phyloP scores from a whole-genome alignment of 768 basidiomycete species.

The Calocybe cyanea region DNA sequence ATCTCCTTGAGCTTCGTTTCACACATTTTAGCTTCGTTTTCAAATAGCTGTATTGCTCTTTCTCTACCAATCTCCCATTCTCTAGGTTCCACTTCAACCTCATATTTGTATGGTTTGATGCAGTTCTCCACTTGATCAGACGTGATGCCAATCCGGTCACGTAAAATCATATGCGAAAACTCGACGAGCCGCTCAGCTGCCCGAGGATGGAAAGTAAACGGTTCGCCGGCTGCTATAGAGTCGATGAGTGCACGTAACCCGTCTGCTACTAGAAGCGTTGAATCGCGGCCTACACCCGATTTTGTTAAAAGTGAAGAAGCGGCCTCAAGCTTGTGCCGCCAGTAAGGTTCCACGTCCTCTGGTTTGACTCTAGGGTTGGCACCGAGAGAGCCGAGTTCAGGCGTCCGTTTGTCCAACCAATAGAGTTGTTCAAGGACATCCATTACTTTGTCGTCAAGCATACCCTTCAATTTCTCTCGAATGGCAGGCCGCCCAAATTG shows the following conservation, averaged over 20 bases:
- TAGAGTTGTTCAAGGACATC: conserved; percentile 96
- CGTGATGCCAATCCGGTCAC: conserved; percentile 91
- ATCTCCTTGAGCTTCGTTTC: conserved; percentile 87
- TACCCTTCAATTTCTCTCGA: conserved; percentile 81
- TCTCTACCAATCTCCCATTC: conserved; percentile 90
- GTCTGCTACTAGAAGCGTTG: conserved; percentile 92
- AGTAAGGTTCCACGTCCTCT: conserved; percentile 83
- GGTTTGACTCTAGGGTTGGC: conserved; percentile 66
- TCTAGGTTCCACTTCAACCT: conserved; percentile 87
- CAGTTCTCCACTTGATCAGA: conserved; percentile 99
- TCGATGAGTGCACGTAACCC: conserved; percentile 88
- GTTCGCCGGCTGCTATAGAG: conserved; percentile 83
- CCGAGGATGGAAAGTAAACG: conserved; percentile 86
- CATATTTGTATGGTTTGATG: conserved; percentile 99
- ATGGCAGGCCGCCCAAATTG: conserved; percentile 90
- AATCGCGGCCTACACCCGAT: conserved; percentile 91
- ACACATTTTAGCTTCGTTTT: conserved; percentile 80
- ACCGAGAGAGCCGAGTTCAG: conserved; percentile 69
- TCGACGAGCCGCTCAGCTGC: conserved; percentile 87
- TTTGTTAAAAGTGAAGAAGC: conserved; percentile 92
- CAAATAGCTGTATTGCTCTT: conserved; percentile 73
- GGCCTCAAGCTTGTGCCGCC: conserved; percentile 95
- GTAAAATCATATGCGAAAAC: conserved; percentile 89
- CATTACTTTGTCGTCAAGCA: conserved; percentile 97
- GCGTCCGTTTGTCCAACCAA: conserved; percentile 87